These are phyloP conservation scores for Lactarius pseudohatsudake DNA, from an alignment of 768 basidiomycete genomes.

Conservation along the genomic window DNA sequence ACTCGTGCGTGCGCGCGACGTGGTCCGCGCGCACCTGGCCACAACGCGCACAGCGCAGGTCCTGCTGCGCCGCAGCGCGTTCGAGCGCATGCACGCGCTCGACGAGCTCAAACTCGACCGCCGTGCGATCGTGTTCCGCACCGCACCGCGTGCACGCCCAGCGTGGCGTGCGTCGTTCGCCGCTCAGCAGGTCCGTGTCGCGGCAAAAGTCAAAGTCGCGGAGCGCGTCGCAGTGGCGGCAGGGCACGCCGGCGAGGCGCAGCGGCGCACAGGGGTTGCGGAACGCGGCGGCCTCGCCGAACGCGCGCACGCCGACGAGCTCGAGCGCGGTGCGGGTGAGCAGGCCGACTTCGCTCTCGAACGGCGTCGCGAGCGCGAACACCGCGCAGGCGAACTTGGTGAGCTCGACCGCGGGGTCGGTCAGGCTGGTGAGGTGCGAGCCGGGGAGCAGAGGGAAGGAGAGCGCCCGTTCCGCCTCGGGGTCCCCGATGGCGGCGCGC, in stretches of 20 bases:
- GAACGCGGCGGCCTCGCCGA: conserved; percentile 81
- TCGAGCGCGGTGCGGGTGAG: conserved; percentile 89
- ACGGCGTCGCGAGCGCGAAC: conserved; percentile 76
- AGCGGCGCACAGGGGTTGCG: conserved; percentile 90
- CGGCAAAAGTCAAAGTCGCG: conserved; percentile 96
- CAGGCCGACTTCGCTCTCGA: conserved; percentile 82
- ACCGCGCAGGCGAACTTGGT: conserved; percentile 85
- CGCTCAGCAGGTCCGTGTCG: conserved; percentile 66
- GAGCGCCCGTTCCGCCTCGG: conserved; percentile 55
- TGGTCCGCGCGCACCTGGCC: conserved; percentile 90
- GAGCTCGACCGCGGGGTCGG: conserved; percentile 84
- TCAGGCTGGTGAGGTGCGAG: conserved; percentile 70
- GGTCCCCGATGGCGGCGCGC: conserved; percentile 57
- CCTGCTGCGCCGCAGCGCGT: conserved; percentile 81
- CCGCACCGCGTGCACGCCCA: conserved; percentile 76
- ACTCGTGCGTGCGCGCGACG: conserved; percentile 78
- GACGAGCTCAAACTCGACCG: conserved; percentile 86
- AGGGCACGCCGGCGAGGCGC: conserved; percentile 83
- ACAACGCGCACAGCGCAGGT: conserved; percentile 86
- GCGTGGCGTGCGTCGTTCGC: conserved; percentile 45
- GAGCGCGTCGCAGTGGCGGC: conserved; percentile 79
- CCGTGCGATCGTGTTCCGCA: conserved; percentile 83
- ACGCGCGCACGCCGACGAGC: conserved; percentile 82
- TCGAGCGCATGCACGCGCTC: conserved; percentile 70
- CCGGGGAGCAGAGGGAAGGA: conserved; percentile 87